Evolutionary conservation across 108 stramenopile genomes (phyloP).

Genomic region (Cylindrotheca closterium): DNA sequence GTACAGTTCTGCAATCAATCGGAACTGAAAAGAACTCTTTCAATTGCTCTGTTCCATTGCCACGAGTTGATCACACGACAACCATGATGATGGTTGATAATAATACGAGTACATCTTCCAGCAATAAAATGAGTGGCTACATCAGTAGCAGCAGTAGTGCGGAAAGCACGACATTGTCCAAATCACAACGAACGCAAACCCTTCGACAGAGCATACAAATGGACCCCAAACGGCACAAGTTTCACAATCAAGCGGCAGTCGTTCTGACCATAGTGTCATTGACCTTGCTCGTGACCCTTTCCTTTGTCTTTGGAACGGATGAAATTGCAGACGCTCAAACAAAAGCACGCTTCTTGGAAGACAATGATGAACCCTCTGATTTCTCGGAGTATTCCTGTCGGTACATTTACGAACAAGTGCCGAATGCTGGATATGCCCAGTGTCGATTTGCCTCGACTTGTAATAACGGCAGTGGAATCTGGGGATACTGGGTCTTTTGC

Average conservation of each 20-base stretch:
- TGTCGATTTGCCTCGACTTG: slow-evolving; percentile 76
- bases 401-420: slow-evolving; percentile 32
- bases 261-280: slow-evolving; percentile 22
- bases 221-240: slow-evolving; percentile 25
- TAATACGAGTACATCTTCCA: too few relatives aligned
- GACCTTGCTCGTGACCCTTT: slow-evolving; percentile 19
- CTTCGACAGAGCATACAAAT: slow-evolving; percentile 4
- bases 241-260: slow-evolving; percentile 32
- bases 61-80: too few relatives aligned
- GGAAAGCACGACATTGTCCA: too few relatives aligned
- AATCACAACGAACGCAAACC: neutral
- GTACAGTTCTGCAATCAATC: too few relatives aligned
- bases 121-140: too few relatives aligned
- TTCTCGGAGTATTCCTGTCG: slow-evolving; percentile 45
- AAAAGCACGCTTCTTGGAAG: slow-evolving; percentile 1
- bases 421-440: slow-evolving; percentile 45
- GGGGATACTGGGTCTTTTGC: slow-evolving; percentile 75
- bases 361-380: slow-evolving; percentile 6
- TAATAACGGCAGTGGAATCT: slow-evolving; percentile 63
- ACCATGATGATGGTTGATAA: too few relatives aligned
- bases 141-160: too few relatives aligned
- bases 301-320: slow-evolving; percentile 25
- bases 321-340: slow-evolving; percentile 1
- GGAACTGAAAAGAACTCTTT: too few relatives aligned
- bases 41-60: too few relatives aligned